Evolutionary conservation across 495 filamentous ascomycete species (phyloP), one percentile per base, ranked within the genome.

Genomic region (Hyaloscypha variabilis): DNA sequence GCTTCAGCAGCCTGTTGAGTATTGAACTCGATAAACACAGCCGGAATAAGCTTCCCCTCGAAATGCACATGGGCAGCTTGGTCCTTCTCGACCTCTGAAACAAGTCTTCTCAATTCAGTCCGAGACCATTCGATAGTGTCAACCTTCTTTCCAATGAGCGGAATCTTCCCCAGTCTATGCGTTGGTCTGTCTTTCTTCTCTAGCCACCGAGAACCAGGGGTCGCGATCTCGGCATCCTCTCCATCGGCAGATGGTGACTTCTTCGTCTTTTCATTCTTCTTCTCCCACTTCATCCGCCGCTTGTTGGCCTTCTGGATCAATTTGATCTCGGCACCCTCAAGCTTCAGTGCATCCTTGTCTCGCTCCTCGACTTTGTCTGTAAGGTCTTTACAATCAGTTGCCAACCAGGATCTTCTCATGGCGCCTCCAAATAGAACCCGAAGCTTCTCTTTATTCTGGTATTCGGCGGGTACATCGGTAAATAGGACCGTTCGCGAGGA

Each of bases 401-500:
- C 83, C 60, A 97, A 86, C 95, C 95, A 99, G 28, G 96, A 81
- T 64, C 90, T 88, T 78, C 90, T 90, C 30, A 97, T 90, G 52
- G 87, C 82, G 19, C 86, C 77, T 17, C 91, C 91, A 72, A 96
- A 96, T 75, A 96, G 87, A 58, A 81, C 79, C 65, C 87, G 87
- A 60, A 99, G 77, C 69, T 86, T 92, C 14, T 83, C 82, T 73
- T 89, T 82, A 72, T 88, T 83, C 36, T 94, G 80, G 67, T 93
- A 95, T 19, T 88, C 80, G 36, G 83, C 67, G 5, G 95, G 93
- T n/a, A 99, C 93, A 28, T 91, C 90, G 34, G 91, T 88, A 76
- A 97, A 96, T 10, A 99, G 87, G 19, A 99, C 92, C 28, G 94
- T 98, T 64, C 93, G 87, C 1, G 95, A 97, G 6, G 95, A 98